Conservation (phyloP, 176 grass and related monocot species). For the Cocos nucifera region DNA sequence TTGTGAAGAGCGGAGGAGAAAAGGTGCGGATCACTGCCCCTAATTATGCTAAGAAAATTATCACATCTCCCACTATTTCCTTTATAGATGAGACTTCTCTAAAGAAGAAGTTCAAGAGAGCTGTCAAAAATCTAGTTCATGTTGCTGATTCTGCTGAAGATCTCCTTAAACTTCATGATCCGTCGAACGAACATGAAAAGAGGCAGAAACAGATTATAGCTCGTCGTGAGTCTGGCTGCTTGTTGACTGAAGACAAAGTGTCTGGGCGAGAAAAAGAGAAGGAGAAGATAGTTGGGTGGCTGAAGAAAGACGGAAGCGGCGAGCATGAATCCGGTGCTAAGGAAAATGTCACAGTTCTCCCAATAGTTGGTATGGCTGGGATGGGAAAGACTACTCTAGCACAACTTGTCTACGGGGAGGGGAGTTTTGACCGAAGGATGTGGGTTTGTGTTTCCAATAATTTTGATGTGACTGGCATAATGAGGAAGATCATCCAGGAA, state of each 20-base stretch:
- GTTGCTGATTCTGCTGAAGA: neutral
- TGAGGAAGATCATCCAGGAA: neutral
- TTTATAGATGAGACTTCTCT: neutral
- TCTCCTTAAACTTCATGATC: too few species aligned
- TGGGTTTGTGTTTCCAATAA: constrained; percentile 24
- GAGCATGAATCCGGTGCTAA: too few species aligned
- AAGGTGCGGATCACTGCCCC: neutral
- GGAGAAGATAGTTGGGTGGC: too few species aligned
- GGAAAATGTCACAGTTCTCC: constrained; percentile 1
- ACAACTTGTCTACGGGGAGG: constrained; percentile 4
- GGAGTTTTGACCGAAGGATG: neutral
- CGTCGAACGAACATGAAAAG: too few species aligned
- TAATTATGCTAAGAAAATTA: neutral
- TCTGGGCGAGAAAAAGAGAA: too few species aligned
- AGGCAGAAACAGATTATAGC: too few species aligned
- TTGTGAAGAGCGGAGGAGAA: neutral
- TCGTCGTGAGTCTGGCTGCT: too few species aligned
- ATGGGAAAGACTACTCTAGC: constrained; percentile 39
- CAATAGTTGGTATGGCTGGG: constrained; percentile 22
- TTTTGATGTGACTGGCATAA: constrained; percentile 13
- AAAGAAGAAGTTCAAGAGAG: neutral
- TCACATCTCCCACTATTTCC: neutral
- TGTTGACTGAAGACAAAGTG: too few species aligned
- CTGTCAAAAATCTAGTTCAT: neutral
- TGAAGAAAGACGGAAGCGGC: too few species aligned